Conservation (phyloP, 768 basidiomycete species). For the Lactarius quietus region DNA sequence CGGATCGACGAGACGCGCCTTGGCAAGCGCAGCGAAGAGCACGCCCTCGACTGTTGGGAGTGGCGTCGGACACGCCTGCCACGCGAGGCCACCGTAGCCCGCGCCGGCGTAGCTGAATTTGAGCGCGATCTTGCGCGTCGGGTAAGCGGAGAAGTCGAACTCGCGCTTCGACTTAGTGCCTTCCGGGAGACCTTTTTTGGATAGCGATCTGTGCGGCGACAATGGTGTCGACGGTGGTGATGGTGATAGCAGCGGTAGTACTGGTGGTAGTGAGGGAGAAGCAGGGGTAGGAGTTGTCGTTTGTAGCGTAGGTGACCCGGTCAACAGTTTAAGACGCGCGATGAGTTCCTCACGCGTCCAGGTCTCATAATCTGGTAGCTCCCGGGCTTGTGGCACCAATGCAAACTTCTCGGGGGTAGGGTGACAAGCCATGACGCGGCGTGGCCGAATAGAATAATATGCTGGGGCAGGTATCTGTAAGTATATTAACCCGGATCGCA, state of each 20-base stretch:
- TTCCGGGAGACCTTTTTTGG: slow-evolving; percentile 14
- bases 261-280: not conserved
- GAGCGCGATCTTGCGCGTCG: slow-evolving; percentile 87
- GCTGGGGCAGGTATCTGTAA: slow-evolving; percentile 1
- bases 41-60: slow-evolving; percentile 90
- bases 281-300: slow-evolving; percentile 28
- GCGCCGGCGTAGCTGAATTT: slow-evolving; percentile 91
- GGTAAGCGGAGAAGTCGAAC: slow-evolving; percentile 66
- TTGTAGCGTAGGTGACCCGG: slow-evolving; percentile 29
- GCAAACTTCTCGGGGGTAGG: not conserved
- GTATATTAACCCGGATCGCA: slow-evolving; percentile 14
- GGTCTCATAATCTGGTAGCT: slow-evolving; percentile 40
- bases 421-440: not conserved
- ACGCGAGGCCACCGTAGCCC: slow-evolving; percentile 88
- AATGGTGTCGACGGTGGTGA: slow-evolving; percentile 13
- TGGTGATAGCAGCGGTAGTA: not conserved
- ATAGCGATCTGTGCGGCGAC: slow-evolving; percentile 12
- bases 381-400: not conserved
- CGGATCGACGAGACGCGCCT: slow-evolving; percentile 72
- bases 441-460: slow-evolving; percentile 9
- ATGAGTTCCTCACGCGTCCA: slow-evolving; percentile 73
- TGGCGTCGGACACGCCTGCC: slow-evolving; percentile 65
- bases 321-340: slow-evolving; percentile 47
- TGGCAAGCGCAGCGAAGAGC: slow-evolving; percentile 74
- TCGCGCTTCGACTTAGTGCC: slow-evolving; percentile 32